Evolutionary conservation across 2,329 filamentous ascomycete species (phyloP), one percentile per base, ranked within the genome.

Genomic region (Berkeleyomyces basicola): DNA sequence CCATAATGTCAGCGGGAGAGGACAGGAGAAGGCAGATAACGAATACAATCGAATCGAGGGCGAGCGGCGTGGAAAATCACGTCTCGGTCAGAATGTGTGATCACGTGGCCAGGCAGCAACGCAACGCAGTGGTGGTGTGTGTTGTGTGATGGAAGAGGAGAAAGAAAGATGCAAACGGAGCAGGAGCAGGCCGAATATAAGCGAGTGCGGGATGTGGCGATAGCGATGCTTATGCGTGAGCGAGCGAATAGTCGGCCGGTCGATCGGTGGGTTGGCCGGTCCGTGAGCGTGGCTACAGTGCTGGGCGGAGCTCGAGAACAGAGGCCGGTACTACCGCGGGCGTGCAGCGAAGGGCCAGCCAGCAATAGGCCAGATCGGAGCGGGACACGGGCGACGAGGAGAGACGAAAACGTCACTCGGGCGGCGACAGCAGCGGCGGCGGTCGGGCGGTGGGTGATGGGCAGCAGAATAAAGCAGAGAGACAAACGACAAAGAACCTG

Each of bases 1-100:
- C 63, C 63, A 65, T 65, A 42, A 23, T 65, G 49, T 11, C 16
- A 9, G 37, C 11, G 36, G n/a, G 59, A 16, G 23, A 57, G 16
- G 42, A 43, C 10, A 6, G 42, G 10, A 11, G 42, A 23, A 53
- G 10, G 51, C 51, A 57, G 23, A 57, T 57, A 57, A 23, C 23
- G 23, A 23, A 23, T 23, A 23, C 23, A 23, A 23, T 2, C 23
- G 23, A 23, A 23, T 23, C 23, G 23, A 23, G 23, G 2, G 23
- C 23, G 23, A 23, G 23, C 23, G 23, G 23, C 23, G 23, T 23
- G 2, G 23, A 23, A 23, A 23, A 23, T 23, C 23, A 23, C 23
- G 23, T 23, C 23, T 23, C 23, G 23, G 23, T 23, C 23, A 2
- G 23, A 23, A 23, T 23, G 23, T 23, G 23, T 23, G 23, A 23